Percentiles rank a stretch among this genome's conserved stretches.
Conservation (phyloP, 139 green algal species). For the Tetradesmus lagerheimii region DNA sequence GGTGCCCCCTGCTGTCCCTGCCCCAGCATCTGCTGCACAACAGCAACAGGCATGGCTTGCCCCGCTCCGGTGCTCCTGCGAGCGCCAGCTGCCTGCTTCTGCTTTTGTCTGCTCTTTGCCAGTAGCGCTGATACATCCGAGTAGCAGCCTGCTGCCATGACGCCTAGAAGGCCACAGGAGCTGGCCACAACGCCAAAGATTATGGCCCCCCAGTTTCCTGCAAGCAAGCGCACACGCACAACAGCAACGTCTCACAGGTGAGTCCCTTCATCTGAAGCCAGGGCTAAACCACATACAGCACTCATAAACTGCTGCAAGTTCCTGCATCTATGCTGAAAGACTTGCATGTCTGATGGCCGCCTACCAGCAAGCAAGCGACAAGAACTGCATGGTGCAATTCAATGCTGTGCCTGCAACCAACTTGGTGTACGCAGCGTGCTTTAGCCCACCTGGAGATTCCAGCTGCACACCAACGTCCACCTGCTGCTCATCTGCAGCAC, state of each 20-base stretch:
- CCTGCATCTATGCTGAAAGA: no score
- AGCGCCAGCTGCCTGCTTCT: not conserved
- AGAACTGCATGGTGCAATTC: no score
- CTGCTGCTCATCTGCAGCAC: not conserved
- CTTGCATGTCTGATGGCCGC: not conserved
- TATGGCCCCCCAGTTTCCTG: constrained; percentile 10
- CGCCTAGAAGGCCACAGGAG: not conserved
- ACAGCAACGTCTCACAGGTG: not conserved
- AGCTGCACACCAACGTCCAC: not conserved
- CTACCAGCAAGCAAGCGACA: not conserved
- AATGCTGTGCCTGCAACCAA: no score
- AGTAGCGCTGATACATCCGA: not conserved
- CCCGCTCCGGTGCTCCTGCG: not conserved
- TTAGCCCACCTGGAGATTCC: not conserved
- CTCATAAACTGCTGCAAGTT: no score
- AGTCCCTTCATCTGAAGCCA: no score
- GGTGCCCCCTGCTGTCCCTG: not conserved
- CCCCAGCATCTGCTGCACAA: not conserved
- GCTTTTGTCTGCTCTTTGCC: not conserved
- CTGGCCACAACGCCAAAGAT: constrained; percentile 3
- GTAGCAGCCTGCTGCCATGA: constrained; percentile 15
- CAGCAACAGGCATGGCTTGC: not conserved
- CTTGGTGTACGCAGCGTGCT: no score
- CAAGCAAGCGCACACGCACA: not conserved
- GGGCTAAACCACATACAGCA: no score